A percentile compares a stretch with the other conserved stretches of the same genome.
Evolutionary conservation across 2,329 filamentous ascomycete species (phyloP).

Genomic region (Epichloe elymi): DNA sequence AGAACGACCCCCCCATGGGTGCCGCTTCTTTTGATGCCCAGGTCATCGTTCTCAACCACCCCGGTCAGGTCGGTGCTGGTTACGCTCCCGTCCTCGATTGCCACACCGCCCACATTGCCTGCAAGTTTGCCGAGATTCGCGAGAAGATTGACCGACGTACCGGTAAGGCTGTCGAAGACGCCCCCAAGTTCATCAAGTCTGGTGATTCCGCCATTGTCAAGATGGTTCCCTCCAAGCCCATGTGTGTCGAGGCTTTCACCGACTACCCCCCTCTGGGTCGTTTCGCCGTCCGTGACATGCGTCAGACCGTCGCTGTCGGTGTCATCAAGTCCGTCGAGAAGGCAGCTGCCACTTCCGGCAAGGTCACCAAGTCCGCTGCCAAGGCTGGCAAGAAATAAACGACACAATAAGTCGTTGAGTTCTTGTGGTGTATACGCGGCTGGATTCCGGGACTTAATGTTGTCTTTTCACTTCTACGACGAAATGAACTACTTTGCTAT

Average conservation of each 20-base stretch:
- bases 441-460: constrained; percentile 17
- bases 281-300: constrained; percentile 99
- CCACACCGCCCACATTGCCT: constrained; percentile 99
- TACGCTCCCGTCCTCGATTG: constrained; percentile 99
- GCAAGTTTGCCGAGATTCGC: constrained; percentile 98
- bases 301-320: constrained; percentile 80
- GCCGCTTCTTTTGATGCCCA: constrained; percentile 96
- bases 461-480: constrained; percentile 30
- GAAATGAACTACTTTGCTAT: constrained; percentile 30
- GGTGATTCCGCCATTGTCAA: constrained; percentile 99
- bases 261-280: constrained; percentile 99
- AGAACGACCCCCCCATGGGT: constrained; percentile 96
- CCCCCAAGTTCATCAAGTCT: constrained; percentile 99
- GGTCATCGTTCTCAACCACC: constrained; percentile 99
- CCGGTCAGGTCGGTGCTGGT: constrained; percentile 96
- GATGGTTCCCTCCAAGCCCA: constrained; percentile 99
- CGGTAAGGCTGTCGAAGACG: constrained; percentile 85
- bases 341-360: constrained; percentile 40
- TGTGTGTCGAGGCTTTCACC: constrained; percentile 99
- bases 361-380: constrained; percentile 60
- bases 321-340: constrained; percentile 84
- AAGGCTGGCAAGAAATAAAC: constrained; percentile 65
- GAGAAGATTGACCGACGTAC: constrained; percentile 99
- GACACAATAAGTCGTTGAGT: constrained; percentile 8
- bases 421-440: constrained; percentile 15